These are phyloP conservation scores for Exophiala xenobiotica DNA, from an alignment of 2,329 filamentous ascomycete genomes.

Conservation along the genomic window DNA sequence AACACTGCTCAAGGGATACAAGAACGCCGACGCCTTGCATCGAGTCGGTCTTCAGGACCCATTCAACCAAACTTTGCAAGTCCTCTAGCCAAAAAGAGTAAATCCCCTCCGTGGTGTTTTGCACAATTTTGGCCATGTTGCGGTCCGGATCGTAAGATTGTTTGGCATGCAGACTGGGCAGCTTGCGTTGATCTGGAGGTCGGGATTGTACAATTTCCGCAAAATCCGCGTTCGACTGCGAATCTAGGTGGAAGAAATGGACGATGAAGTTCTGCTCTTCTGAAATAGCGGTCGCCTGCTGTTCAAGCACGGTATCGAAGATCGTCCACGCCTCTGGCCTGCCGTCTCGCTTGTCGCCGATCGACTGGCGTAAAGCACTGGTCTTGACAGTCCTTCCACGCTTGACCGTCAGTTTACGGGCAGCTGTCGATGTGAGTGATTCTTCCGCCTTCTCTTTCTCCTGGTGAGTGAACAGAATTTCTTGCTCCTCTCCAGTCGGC, in stretches of 20 bases:
- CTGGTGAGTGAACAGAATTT: constrained; percentile 83
- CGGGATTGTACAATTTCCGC: constrained; percentile 70
- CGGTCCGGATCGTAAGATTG: constrained; percentile 86
- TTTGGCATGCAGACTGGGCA: constrained; percentile 70
- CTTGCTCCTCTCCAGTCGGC: constrained; percentile 71
- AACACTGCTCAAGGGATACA: constrained; percentile 74
- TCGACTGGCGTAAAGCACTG: constrained; percentile 44
- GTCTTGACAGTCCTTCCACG: constrained; percentile 72
- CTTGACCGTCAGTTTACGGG: constrained; percentile 90
- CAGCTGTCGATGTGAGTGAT: constrained; percentile 65
- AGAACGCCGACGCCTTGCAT: constrained; percentile 90
- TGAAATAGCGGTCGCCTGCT: constrained; percentile 77
- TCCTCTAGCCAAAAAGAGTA: constrained; percentile 80
- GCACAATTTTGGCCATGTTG: constrained; percentile 77
- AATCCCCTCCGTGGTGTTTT: constrained; percentile 84
- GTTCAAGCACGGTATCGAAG: constrained; percentile 76
- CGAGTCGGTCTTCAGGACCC: constrained; percentile 76
- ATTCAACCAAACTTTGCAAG: constrained; percentile 76
- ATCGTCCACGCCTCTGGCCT: constrained; percentile 75
- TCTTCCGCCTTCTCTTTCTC: constrained; percentile 82
- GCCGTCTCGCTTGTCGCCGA: constrained; percentile 58
- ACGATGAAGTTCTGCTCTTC: constrained; percentile 97
- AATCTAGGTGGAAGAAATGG: constrained; percentile 96
- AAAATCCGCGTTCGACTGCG: constrained; percentile 77
- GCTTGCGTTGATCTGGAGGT: constrained; percentile 65